A percentile compares a stretch with the other conserved stretches of the same genome.
Evolutionary conservation across 2,329 filamentous ascomycete species (phyloP).

Genomic region (Xylogone sp.): DNA sequence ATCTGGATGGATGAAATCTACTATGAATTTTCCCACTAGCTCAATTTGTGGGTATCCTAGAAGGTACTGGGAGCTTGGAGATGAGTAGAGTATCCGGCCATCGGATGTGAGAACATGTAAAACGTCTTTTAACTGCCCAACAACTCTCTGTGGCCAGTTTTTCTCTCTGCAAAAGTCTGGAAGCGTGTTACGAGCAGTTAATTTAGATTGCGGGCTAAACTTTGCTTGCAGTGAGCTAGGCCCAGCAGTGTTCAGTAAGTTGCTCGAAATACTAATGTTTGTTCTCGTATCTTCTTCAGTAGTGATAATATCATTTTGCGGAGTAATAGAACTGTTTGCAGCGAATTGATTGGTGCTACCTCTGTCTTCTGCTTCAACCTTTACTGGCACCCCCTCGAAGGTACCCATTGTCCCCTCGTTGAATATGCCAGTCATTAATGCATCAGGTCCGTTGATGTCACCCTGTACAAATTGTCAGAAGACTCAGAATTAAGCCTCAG

Average conservation of each 20-base stretch:
- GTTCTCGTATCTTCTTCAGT: conserved; percentile 12
- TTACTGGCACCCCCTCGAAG: conserved; percentile 39
- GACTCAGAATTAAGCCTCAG: not conserved
- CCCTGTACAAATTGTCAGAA: conserved; percentile 1
- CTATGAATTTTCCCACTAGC: conserved; percentile 70
- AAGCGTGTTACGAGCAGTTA: conserved; percentile 45
- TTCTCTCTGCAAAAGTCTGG: conserved; percentile 63
- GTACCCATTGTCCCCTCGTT: conserved; percentile 37
- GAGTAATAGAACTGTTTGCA: conserved; percentile 15
- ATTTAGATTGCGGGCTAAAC: conserved; percentile 21
- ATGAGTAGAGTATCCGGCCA: conserved; percentile 81
- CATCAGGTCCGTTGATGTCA: conserved; percentile 17
- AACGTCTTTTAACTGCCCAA: conserved; percentile 87
- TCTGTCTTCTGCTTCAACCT: conserved; percentile 32
- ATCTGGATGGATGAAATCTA: conserved; percentile 80
- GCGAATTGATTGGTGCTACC: conserved; percentile 20
- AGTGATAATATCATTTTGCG: conserved; percentile 8
- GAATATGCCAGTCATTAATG: conserved; percentile 36
- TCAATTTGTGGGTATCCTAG: conserved; percentile 73
- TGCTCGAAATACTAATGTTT: conserved; percentile 11
- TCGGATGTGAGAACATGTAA: conserved; percentile 83
- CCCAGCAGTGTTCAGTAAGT: conserved; percentile 21
- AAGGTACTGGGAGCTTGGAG: conserved; percentile 68
- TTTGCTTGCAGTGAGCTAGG: conserved; percentile 27
- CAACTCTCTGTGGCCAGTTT: conserved; percentile 84